Evolutionary conservation across 1,284 basidiomycete genomes (phyloP).

Genomic region (Serendipita sp.): DNA sequence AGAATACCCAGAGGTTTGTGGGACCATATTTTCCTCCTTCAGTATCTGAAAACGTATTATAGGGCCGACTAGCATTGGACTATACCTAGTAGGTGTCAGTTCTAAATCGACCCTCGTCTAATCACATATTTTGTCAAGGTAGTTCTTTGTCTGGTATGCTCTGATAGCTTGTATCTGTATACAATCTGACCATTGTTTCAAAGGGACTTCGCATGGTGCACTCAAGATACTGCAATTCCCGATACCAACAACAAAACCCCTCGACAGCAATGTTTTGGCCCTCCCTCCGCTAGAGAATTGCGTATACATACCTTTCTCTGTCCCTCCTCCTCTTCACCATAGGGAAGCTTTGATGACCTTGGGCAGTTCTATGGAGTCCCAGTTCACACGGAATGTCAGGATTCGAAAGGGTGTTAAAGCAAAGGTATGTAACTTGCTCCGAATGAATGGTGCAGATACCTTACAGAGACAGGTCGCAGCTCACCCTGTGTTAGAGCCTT

Average conservation of each 20-base stretch:
- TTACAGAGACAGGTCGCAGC: not conserved
- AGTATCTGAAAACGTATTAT: not conserved
- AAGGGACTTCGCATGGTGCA: not conserved
- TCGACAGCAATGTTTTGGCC: not conserved
- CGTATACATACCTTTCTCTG: not conserved
- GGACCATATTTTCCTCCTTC: too few relatives aligned
- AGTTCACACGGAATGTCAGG: not conserved
- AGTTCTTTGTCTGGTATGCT: not conserved
- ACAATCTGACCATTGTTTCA: too few relatives aligned
- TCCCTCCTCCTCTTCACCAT: not conserved
- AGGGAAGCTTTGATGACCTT: not conserved
- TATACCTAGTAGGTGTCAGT: not conserved
- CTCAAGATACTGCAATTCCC: not conserved
- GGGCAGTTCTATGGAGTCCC: not conserved
- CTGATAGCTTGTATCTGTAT: not conserved
- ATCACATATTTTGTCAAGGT: not conserved
- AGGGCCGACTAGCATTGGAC: not conserved
- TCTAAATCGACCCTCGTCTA: not conserved
- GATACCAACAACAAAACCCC: not conserved
- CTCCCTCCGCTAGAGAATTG: not conserved
- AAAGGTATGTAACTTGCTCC: not conserved
- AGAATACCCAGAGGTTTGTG: not conserved
- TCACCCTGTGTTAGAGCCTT: not conserved
- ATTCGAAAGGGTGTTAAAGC: not conserved
- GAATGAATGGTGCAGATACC: not conserved